These are phyloP conservation scores for Arabidopsis lyrata DNA, from an alignment of 441 rosid genomes.

Conservation along the genomic window DNA sequence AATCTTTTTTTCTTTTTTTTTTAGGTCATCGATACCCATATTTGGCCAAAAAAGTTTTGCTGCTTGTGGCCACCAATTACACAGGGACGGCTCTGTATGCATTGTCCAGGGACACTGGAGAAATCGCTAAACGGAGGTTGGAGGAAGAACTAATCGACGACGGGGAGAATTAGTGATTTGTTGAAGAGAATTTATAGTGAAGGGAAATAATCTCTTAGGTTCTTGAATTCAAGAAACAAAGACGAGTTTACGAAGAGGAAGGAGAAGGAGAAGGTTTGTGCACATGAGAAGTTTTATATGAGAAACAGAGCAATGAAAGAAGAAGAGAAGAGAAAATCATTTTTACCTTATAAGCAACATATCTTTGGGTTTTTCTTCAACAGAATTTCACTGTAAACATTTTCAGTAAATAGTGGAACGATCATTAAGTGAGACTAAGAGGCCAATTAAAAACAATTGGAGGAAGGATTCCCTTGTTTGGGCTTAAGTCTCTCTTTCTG, in stretches of 20 bases:
- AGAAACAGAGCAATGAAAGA: not conserved
- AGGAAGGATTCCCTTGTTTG: too few relatives aligned
- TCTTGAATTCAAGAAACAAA: not conserved
- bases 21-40: too few relatives aligned
- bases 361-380: not conserved
- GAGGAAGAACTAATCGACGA: slow-evolving; percentile 24
- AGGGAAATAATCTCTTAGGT: not conserved
- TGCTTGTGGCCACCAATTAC: too few relatives aligned
- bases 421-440: too few relatives aligned
- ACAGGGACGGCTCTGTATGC: slow-evolving; percentile 11
- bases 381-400: too few relatives aligned
- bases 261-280: not conserved
- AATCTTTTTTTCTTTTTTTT: too few relatives aligned
- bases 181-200: not conserved
- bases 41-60: too few relatives aligned
- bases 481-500: too few relatives aligned
- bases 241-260: not conserved
- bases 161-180: not conserved
- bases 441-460: too few relatives aligned
- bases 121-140: slow-evolving; percentile 53
- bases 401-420: too few relatives aligned
- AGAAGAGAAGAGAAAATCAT: not conserved
- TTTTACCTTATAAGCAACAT: not conserved
- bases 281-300: not conserved
- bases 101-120: slow-evolving; percentile 68